Base-by-base conservation (phyloP, 441 rosid species). In the Populus hybrid region DNA sequence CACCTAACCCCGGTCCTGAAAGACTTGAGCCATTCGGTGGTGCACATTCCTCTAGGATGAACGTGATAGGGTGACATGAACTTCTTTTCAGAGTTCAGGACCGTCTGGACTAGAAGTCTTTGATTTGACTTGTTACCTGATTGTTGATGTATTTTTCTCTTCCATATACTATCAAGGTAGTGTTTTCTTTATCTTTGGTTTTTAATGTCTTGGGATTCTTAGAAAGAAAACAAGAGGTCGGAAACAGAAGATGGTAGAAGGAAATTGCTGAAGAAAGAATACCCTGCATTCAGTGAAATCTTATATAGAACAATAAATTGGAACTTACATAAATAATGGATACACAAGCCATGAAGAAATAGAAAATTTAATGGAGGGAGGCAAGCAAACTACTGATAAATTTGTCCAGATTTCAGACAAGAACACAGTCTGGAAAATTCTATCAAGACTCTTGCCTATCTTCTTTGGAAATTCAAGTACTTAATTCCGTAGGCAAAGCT, bases 381-480 rank as follows among this genome's bases (percentile, higher is more conserved):
- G 11, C 14, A 65, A 9, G 30, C 34, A 65, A 65, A 8, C 7
- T 4, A 65, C 30, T 65, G 30, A 10, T 65, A 65, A 24, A 21
- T 28, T 28, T 65, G 66, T 46, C 57, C 66, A 61, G 66, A n/a
- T 20, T 16, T 69, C 50, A 18, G 53, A 36, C 6, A 32, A 10
- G 40, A 6, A 30, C 10, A 69, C 8, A 18, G 21, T 6, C 24
- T 7, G 26, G 4, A 61, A 61, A 10, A 61, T 61, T 61, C 66
- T 23, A 1, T 23, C 21, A 20, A 61, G 26, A 61, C 9, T n/a
- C 20, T 6, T 10, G 32, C 38, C 75, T 65, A 89, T 87, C 91
- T 91, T 76, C 85, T 91, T 63, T 88, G 95, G 89, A 89, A 91
- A 84, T 91, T 89, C 63, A 89, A 88, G 86, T 81, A 87, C 84